Percentiles rank a stretch among this genome's conserved stretches.
phyloP scores from a whole-genome alignment of 345 rosid genomes.

The Capsella bursapastoris region DNA sequence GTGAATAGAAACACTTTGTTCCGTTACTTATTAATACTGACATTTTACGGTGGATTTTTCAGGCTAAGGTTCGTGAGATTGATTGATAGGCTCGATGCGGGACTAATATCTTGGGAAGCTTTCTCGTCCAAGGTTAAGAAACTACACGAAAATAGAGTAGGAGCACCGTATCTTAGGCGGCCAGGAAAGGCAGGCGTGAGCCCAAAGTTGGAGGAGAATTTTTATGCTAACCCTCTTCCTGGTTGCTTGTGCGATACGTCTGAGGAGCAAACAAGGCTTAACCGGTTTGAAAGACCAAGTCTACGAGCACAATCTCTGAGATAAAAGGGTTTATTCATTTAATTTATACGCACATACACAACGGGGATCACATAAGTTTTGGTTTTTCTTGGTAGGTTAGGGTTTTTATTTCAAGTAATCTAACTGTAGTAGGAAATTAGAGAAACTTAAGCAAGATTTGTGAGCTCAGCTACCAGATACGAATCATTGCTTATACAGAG shows the following conservation, averaged over 20 bases:
- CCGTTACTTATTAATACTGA: neutral
- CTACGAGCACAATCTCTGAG: constrained; percentile 44
- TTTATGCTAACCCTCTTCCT: constrained; percentile 77
- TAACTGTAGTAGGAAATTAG: constrained; percentile 18
- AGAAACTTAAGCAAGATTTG: neutral
- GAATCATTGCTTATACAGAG: neutral
- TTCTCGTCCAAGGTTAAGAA: constrained; percentile 53
- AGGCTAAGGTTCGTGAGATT: constrained; percentile 60
- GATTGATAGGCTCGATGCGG: constrained; percentile 61
- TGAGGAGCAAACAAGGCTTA: constrained; percentile 29
- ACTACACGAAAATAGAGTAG: constrained; percentile 56
- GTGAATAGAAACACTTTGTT: neutral
- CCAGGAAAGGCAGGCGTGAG: constrained; percentile 41
- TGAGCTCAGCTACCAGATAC: constrained; percentile 1
- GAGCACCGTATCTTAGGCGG: constrained; percentile 56
- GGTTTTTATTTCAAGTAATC: neutral
- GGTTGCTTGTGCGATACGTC: constrained; percentile 68
- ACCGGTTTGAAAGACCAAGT: constrained; percentile 46
- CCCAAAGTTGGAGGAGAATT: constrained; percentile 58
- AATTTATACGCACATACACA: neutral
- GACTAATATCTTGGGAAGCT: constrained; percentile 53
- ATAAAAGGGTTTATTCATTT: constrained; percentile 15
- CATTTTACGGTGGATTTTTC: constrained; percentile 25
- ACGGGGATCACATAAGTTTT: constrained; percentile 2
- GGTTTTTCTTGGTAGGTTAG: neutral